Evolutionary conservation across 495 filamentous ascomycete genomes (phyloP).

Genomic region (Penicillium angulare): DNA sequence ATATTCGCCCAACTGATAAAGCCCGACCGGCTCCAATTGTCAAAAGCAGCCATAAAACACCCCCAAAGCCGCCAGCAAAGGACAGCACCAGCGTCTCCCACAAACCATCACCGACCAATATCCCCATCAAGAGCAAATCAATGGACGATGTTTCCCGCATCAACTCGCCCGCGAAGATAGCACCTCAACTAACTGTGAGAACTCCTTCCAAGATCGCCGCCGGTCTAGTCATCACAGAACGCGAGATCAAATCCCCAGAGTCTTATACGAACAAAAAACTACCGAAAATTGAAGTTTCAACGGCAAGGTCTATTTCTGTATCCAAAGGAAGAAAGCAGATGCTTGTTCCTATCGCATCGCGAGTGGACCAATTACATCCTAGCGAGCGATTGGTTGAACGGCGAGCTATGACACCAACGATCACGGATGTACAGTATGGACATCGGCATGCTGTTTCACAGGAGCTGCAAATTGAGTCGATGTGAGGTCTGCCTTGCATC

Average conservation of each 20-base stretch:
- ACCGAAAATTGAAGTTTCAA: constrained; percentile 38
- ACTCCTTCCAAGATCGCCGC: neutral
- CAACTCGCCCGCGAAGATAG: neutral
- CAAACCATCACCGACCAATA: neutral
- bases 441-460: constrained; percentile 39
- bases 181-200: neutral
- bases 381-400: constrained; percentile 28
- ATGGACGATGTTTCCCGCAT: neutral
- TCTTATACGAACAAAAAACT: neutral
- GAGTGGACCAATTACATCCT: constrained; percentile 21
- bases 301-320: constrained; percentile 42
- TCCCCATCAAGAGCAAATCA: neutral
- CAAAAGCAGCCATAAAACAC: neutral
- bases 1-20: neutral
- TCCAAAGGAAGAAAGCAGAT: constrained; percentile 36
- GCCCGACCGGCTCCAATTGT: neutral
- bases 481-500: constrained; percentile 16
- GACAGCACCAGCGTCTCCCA: neutral
- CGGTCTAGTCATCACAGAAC: neutral
- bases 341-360: constrained; percentile 34
- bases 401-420: constrained; percentile 23
- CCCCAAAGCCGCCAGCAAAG: constrained; percentile 10
- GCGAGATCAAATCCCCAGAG: neutral
- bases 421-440: constrained; percentile 29
- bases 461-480: constrained; percentile 38